phyloP scores from a whole-genome alignment of 441 rosid species.

The Euphorbia celastroides region DNA sequence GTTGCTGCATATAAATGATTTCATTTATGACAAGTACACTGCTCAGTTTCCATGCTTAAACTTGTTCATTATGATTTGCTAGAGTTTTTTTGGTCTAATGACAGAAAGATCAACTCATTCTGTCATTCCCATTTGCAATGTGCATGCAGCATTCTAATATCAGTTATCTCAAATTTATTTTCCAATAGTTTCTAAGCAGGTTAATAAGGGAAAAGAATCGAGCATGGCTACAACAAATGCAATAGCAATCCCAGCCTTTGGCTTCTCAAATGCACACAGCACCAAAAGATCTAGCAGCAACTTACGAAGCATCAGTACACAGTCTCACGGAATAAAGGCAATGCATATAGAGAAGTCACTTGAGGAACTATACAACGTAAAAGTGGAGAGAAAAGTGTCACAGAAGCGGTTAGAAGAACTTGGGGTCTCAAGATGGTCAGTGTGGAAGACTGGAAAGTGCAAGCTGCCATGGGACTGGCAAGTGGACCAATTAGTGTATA shows the following conservation, averaged over 20 bases:
- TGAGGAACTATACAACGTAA: slow-evolving; percentile 76
- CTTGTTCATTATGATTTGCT: background rate
- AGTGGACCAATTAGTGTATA: slow-evolving; percentile 86
- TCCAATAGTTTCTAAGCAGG: slow-evolving; percentile 5
- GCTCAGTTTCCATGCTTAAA: background rate
- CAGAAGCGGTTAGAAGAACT: slow-evolving; percentile 51
- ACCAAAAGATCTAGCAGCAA: slow-evolving; percentile 18
- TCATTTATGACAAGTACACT: background rate
- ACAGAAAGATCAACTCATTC: background rate
- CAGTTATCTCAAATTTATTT: background rate
- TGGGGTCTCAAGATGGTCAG: slow-evolving; percentile 85
- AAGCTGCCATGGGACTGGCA: slow-evolving; percentile 94
- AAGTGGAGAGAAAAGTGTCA: slow-evolving; percentile 65
- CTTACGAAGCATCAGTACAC: slow-evolving; percentile 10
- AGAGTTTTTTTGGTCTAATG: background rate
- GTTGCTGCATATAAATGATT: background rate
- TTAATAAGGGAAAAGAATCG: slow-evolving; percentile 7
- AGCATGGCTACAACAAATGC: slow-evolving; percentile 37
- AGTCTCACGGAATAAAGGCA: slow-evolving; percentile 36
- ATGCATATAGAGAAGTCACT: slow-evolving; percentile 59
- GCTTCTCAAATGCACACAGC: slow-evolving; percentile 29
- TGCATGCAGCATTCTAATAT: too few relatives aligned
- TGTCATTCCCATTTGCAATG: too few relatives aligned
- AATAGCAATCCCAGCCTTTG: slow-evolving; percentile 32
- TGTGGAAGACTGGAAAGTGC: slow-evolving; percentile 86